phyloP scores from a whole-genome alignment of 2,329 filamentous ascomycete genomes.

The Stachybotrys elegans region DNA sequence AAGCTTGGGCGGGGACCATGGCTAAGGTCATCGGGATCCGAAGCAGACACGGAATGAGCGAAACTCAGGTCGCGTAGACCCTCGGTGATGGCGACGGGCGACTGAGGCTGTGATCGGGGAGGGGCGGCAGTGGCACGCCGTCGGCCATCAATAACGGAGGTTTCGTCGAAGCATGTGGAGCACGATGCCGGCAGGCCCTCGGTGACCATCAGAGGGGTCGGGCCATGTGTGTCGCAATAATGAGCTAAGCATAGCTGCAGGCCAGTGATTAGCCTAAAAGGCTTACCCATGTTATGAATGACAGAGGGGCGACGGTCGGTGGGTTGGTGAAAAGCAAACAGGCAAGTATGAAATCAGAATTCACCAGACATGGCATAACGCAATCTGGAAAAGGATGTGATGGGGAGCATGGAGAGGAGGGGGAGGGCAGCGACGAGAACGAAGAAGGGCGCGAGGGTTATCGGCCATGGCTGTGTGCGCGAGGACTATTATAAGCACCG shows the following conservation, averaged over 20 bases:
- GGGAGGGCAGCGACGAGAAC: neutral
- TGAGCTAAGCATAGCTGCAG: constrained; percentile 64
- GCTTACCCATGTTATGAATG: constrained; percentile 20
- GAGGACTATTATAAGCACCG: too few relatives aligned
- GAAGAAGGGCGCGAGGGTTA: too few relatives aligned
- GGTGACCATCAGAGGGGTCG: constrained; percentile 65
- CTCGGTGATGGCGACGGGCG: constrained; percentile 37
- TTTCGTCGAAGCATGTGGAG: constrained; percentile 49
- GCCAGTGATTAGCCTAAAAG: constrained; percentile 24
- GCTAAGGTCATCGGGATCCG: constrained; percentile 39
- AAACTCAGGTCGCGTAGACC: constrained; percentile 44
- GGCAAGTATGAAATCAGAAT: too few relatives aligned
- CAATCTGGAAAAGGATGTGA: too few relatives aligned
- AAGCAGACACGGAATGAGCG: constrained; percentile 36
- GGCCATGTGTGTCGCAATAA: constrained; percentile 66
- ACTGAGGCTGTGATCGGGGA: constrained; percentile 24
- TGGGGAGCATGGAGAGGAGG: neutral
- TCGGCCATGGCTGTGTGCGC: too few relatives aligned
- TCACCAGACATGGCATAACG: too few relatives aligned
- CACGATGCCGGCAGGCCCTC: constrained; percentile 60
- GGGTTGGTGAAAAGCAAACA: too few relatives aligned
- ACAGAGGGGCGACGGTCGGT: too few relatives aligned
- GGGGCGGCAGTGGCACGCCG: constrained; percentile 35
- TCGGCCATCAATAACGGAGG: constrained; percentile 23
- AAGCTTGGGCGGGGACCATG: constrained; percentile 37